A percentile compares a stretch with the other conserved stretches of the same genome.
phyloP scores from a whole-genome alignment of 2,329 filamentous ascomycete species.

The Aureobasidium sp. region DNA sequence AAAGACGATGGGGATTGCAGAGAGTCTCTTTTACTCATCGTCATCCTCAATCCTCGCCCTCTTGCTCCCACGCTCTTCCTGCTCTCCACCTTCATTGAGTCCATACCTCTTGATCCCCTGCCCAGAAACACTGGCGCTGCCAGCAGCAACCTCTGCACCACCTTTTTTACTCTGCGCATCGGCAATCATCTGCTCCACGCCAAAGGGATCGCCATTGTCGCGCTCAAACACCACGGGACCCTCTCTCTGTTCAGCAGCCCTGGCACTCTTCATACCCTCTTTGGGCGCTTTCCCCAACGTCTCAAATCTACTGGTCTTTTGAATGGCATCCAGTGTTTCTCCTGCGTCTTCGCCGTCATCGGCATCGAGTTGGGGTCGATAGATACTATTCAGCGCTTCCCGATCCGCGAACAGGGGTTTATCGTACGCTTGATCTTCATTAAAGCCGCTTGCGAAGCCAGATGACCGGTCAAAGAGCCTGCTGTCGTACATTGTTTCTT shows the following conservation, averaged over 20 bases:
- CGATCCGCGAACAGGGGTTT: slow-evolving; percentile 95
- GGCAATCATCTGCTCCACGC: slow-evolving; percentile 86
- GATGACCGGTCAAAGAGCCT: slow-evolving; percentile 89
- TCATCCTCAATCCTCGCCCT: slow-evolving; percentile 66
- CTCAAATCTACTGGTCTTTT: slow-evolving; percentile 80
- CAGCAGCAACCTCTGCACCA: slow-evolving; percentile 24
- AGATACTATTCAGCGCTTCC: slow-evolving; percentile 90
- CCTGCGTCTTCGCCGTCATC: slow-evolving; percentile 71
- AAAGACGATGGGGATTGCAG: background rate
- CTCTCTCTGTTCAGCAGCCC: slow-evolving; percentile 74
- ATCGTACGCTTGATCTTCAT: slow-evolving; percentile 96
- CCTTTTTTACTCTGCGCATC: slow-evolving; percentile 58
- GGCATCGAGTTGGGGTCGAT: slow-evolving; percentile 68
- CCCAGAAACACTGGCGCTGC: slow-evolving; percentile 24
- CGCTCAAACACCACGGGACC: slow-evolving; percentile 97
- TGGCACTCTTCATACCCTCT: slow-evolving; percentile 82
- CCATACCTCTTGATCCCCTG: slow-evolving; percentile 64
- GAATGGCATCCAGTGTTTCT: slow-evolving; percentile 78
- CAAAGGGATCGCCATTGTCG: slow-evolving; percentile 72
- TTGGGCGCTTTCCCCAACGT: slow-evolving; percentile 68
- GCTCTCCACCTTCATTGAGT: slow-evolving; percentile 64
- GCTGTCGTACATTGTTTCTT: slow-evolving; percentile 95
- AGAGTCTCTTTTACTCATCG: background rate
- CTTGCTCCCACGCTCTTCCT: slow-evolving; percentile 54
- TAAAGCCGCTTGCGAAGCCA: slow-evolving; percentile 82